phyloP scores from a whole-genome alignment of 1,284 basidiomycete genomes.

The Ganoderma boninense region DNA sequence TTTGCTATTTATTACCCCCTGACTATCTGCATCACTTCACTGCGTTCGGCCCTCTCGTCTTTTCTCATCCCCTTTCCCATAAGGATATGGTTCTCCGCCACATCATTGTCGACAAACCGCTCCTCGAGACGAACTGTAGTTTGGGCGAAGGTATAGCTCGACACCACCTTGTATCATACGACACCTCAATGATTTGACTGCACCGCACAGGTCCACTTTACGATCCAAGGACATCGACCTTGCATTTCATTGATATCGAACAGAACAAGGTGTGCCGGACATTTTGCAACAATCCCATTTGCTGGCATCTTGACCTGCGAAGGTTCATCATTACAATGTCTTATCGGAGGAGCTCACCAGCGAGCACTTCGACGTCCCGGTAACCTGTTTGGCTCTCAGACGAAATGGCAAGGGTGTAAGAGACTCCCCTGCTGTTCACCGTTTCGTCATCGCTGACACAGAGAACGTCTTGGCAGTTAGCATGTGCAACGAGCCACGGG shows the following conservation, averaged over 20 bases:
- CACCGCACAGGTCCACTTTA: conserved; percentile 62
- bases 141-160: conserved; percentile 65
- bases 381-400: conserved; percentile 64
- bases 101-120: conserved; percentile 50
- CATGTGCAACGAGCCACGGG: conserved; percentile 61
- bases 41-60: not conserved
- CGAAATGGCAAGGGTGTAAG: conserved; percentile 55
- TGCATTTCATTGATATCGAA: conserved; percentile 76
- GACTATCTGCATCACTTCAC: not conserved
- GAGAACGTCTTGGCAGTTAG: conserved; percentile 50
- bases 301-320: conserved; percentile 10
- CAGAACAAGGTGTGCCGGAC: conserved; percentile 55
- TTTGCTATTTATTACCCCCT: conserved; percentile 22
- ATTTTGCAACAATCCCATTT: not conserved
- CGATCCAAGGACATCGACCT: conserved; percentile 55
- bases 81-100: conserved; percentile 25
- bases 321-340: conserved; percentile 66
- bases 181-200: not conserved
- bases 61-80: not conserved
- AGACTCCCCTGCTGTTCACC: conserved; percentile 6
- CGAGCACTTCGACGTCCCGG: conserved; percentile 58
- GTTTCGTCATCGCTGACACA: conserved; percentile 11
- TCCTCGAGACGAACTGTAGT: conserved; percentile 63
- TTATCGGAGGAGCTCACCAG: conserved; percentile 47
- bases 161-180: not conserved